Evolutionary conservation across 495 filamentous ascomycete genomes (phyloP).

Genomic region (Hypoxylon fragiforme): DNA sequence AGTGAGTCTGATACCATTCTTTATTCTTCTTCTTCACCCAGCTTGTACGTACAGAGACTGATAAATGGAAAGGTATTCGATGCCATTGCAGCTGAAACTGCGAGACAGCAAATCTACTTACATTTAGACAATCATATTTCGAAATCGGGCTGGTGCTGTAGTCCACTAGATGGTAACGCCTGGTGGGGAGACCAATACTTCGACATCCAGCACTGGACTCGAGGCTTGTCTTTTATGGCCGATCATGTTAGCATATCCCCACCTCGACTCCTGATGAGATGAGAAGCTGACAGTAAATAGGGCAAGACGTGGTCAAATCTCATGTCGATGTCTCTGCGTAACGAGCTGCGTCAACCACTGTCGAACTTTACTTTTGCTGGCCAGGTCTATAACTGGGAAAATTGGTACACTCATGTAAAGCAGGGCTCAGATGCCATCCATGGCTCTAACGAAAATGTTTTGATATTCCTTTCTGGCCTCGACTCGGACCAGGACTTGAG

Average conservation of each 20-base stretch:
- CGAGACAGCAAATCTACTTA: conserved; percentile 54
- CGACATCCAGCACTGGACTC: conserved; percentile 55
- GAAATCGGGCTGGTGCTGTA: conserved; percentile 62
- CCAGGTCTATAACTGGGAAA: conserved; percentile 53
- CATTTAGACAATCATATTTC: conserved; percentile 65
- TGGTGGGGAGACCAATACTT: conserved; percentile 64
- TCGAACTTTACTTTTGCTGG: conserved; percentile 30
- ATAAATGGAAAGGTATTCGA: conserved; percentile 47
- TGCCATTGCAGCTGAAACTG: conserved; percentile 51
- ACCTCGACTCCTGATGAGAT: not conserved
- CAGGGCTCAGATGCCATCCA: conserved; percentile 52
- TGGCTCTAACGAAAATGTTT: conserved; percentile 50
- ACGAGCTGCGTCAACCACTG: conserved; percentile 53
- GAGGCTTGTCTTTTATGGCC: conserved; percentile 58
- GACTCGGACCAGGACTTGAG: conserved; percentile 54
- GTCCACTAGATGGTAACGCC: conserved; percentile 55
- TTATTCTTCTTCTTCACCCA: not conserved
- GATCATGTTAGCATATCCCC: conserved; percentile 43
- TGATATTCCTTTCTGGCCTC: conserved; percentile 63
- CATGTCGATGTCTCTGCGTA: conserved; percentile 56
- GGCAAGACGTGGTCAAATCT: conserved; percentile 50
- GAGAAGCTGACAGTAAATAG: conserved; percentile 28
- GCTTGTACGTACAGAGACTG: not conserved
- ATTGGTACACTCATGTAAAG: conserved; percentile 53
- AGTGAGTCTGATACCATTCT: too few species aligned